A percentile compares a stretch with the other conserved stretches of the same genome.
Evolutionary conservation across 202 grass and related monocot species (phyloP).

Genomic region (Carex arenaria): DNA sequence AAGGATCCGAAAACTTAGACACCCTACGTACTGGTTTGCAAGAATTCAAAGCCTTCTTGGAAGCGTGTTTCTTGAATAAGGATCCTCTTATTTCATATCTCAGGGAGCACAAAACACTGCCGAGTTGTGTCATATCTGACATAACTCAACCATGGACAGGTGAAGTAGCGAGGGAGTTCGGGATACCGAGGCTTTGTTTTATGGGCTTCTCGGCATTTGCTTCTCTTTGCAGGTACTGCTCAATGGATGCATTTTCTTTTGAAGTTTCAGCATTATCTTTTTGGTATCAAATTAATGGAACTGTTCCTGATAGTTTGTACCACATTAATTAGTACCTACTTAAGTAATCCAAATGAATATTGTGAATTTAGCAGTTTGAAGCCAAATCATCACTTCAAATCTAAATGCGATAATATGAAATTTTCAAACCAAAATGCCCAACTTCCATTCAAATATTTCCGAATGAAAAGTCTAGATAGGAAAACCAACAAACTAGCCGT

Average conservation of each 20-base stretch:
- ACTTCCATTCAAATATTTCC: neutral
- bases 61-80: neutral
- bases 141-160: constrained; percentile 13
- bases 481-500: no score
- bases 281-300: no score
- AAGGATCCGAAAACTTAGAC: constrained; percentile 23
- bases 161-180: constrained; percentile 8
- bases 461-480: neutral
- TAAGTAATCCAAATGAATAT: no score
- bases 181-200: constrained; percentile 29
- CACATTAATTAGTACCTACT: no score
- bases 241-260: neutral
- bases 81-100: constrained; percentile 23
- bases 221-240: constrained; percentile 16
- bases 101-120: neutral
- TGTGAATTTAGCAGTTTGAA: no score
- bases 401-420: neutral
- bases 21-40: neutral
- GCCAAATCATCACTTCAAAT: neutral
- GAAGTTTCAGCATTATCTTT: neutral
- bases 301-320: no score
- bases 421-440: neutral
- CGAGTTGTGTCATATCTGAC: constrained; percentile 30
- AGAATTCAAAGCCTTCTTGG: neutral
- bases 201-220: neutral